Conservation (phyloP, 768 basidiomycete genomes). For the Trametes cinnabarina region DNA sequence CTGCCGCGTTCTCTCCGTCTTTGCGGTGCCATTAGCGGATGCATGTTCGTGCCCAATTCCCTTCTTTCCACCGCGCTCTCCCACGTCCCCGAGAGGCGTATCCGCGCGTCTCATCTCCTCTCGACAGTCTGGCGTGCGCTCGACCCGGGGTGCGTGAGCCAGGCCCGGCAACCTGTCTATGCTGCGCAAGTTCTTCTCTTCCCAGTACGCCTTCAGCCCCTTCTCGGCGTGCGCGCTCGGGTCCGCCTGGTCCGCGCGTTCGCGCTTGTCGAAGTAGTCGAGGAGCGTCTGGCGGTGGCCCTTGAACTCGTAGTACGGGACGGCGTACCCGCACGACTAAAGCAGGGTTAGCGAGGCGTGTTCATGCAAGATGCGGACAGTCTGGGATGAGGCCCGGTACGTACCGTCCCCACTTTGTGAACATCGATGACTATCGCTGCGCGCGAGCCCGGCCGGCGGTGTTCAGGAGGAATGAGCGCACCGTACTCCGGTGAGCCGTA, state of each 20-base stretch:
- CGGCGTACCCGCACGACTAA: conserved; percentile 70
- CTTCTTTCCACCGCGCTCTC: no score
- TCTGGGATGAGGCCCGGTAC: conserved; percentile 18
- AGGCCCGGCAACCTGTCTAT: conserved; percentile 59
- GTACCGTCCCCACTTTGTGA: conserved; percentile 52
- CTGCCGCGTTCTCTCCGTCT: no score
- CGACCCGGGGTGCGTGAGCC: conserved; percentile 27
- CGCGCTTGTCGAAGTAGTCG: conserved; percentile 44
- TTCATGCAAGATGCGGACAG: no score
- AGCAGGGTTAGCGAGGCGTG: no score
- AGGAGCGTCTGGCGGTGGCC: conserved; percentile 53
- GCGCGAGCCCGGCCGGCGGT: conserved; percentile 55
- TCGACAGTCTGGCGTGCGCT: background rate
- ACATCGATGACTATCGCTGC: conserved; percentile 61
- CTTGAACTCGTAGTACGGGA: conserved; percentile 59
- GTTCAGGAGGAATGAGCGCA: conserved; percentile 42
- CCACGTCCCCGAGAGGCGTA: conserved; percentile 1
- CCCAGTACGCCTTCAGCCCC: conserved; percentile 60
- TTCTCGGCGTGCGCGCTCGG: conserved; percentile 27
- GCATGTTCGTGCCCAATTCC: background rate
- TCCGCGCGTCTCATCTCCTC: conserved; percentile 20
- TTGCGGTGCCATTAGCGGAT: background rate
- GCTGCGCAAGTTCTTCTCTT: conserved; percentile 45
- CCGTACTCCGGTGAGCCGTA: conserved; percentile 64
- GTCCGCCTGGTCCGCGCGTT: conserved; percentile 39